A percentile compares a stretch with the other conserved stretches of the same genome.
These are phyloP conservation scores for Fusarium oxysporum DNA, from an alignment of 2,329 filamentous ascomycete genomes.

Conservation along the genomic window DNA sequence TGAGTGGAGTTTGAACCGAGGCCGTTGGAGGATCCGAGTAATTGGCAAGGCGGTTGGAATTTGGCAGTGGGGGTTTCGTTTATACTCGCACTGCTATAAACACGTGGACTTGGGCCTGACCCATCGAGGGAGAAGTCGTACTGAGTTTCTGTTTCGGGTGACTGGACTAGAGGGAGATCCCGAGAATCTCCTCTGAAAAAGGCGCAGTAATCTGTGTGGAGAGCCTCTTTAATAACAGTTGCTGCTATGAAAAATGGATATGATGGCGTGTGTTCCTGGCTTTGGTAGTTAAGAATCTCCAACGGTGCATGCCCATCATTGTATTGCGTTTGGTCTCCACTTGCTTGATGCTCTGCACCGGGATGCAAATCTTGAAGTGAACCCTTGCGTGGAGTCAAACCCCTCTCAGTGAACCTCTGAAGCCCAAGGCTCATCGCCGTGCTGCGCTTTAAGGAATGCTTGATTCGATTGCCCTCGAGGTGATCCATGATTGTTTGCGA, in stretches of 20 bases:
- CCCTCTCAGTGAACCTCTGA: not conserved
- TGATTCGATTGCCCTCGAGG: not conserved
- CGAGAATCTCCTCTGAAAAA: not conserved
- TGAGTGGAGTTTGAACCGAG: accelerated
- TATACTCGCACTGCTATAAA: not conserved
- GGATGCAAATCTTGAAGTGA: not conserved
- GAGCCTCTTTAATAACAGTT: not conserved
- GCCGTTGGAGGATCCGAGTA: not conserved
- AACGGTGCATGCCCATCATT: accelerated
- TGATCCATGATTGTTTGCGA: not conserved
- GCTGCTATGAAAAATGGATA: not conserved
- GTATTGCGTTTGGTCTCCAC: no score
- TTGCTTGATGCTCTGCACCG: accelerated
- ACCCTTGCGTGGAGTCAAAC: not conserved
- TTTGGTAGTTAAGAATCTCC: not conserved
- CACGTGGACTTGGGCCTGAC: not conserved
- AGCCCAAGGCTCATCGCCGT: not conserved
- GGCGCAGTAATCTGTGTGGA: not conserved
- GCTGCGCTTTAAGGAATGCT: not conserved
- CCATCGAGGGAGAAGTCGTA: not conserved
- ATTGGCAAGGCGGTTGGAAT: not conserved
- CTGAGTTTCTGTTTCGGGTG: not conserved
- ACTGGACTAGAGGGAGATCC: not conserved
- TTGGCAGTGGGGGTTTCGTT: not conserved
- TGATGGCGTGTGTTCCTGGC: accelerated